phyloP scores from a whole-genome alignment of 176 grass and related monocot species.

The Phyllostachys edulis region DNA sequence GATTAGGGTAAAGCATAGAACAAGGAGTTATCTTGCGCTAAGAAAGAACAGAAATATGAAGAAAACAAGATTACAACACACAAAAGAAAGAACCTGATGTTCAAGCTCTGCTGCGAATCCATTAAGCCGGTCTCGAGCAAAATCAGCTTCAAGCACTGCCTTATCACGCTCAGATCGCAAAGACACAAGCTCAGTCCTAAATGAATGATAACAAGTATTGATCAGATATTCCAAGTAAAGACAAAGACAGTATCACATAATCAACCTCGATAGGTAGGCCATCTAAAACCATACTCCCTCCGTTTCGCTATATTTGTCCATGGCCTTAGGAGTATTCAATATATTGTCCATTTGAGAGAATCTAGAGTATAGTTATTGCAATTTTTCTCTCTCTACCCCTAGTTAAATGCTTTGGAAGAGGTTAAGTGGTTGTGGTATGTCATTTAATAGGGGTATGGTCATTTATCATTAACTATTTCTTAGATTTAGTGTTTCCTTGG shows the following conservation, averaged over 20 bases:
- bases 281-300: background rate
- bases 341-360: too few relatives aligned
- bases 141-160: slow-evolving; percentile 71
- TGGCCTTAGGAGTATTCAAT: too few relatives aligned
- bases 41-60: slow-evolving; percentile 15
- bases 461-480: too few relatives aligned
- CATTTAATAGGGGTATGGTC: too few relatives aligned
- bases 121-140: slow-evolving; percentile 80
- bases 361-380: too few relatives aligned
- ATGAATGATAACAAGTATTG: slow-evolving; percentile 26
- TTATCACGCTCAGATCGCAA: slow-evolving; percentile 76
- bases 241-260: background rate
- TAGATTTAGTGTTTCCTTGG: too few relatives aligned
- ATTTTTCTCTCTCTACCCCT: too few relatives aligned
- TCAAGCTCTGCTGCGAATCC: slow-evolving; percentile 76
- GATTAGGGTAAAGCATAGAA: slow-evolving; percentile 21
- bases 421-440: too few relatives aligned
- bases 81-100: slow-evolving; percentile 60
- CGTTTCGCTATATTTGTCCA: too few relatives aligned
- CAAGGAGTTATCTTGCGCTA: background rate
- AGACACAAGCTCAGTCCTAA: slow-evolving; percentile 55
- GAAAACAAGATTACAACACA: slow-evolving; percentile 16
- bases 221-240: slow-evolving; percentile 9
- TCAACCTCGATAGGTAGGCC: slow-evolving; percentile 5
- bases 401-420: too few relatives aligned